Conservation (phyloP, 345 rosid genomes). For the Hibiscus syriacus region DNA sequence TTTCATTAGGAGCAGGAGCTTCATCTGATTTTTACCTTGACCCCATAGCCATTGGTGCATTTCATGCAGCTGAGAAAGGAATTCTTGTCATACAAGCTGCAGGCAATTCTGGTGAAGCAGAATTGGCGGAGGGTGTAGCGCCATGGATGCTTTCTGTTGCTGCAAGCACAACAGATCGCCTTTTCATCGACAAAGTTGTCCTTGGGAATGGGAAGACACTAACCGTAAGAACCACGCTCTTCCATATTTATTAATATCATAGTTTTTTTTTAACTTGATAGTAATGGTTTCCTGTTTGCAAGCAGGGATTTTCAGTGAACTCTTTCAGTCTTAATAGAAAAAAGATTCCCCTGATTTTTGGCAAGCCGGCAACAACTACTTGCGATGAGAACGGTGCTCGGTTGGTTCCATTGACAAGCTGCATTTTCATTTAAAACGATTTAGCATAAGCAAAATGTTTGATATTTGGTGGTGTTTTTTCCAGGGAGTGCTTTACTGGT, state of each 20-base stretch:
- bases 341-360: background rate
- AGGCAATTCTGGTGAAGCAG: slow-evolving; percentile 21
- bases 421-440: slow-evolving; percentile 7
- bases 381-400: background rate
- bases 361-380: background rate
- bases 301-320: background rate
- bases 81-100: slow-evolving; percentile 22
- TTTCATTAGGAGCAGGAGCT: background rate
- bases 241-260: too few relatives aligned
- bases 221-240: slow-evolving; percentile 21
- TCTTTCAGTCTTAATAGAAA: background rate
- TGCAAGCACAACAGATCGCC: slow-evolving; percentile 42
- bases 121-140: slow-evolving; percentile 17
- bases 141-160: slow-evolving; percentile 49
- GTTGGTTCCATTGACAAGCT: background rate
- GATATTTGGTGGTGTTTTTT: slow-evolving; percentile 2
- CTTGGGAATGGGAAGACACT: slow-evolving; percentile 33
- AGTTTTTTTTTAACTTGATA: too few relatives aligned
- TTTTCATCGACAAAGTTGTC: slow-evolving; percentile 22
- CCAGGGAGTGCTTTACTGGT: slow-evolving; percentile 28
- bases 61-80: slow-evolving; percentile 27
- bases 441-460: slow-evolving; percentile 24
- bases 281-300: background rate
- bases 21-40: background rate
- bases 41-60: background rate